Percentiles rank a stretch among this genome's conserved stretches.
These are phyloP conservation scores for Leccinum glutinopallens DNA, from an alignment of 1,284 basidiomycete genomes.

Conservation along the genomic window DNA sequence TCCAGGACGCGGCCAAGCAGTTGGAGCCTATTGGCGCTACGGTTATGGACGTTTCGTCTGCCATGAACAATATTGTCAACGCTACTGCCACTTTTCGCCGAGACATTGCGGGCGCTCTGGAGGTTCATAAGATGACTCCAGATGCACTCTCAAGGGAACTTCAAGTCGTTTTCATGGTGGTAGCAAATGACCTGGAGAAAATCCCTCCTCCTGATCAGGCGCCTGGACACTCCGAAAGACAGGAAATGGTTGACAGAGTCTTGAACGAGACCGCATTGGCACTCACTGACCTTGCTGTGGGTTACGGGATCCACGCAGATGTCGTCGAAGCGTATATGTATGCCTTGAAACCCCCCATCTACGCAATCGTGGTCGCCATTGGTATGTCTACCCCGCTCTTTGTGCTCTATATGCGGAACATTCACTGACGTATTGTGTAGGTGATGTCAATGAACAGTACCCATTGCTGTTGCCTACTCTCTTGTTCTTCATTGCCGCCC, in stretches of 20 bases:
- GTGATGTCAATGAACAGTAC: constrained; percentile 20
- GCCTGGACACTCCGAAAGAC: constrained; percentile 9
- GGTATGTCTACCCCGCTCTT: constrained; percentile 11
- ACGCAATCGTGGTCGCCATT: constrained; percentile 8
- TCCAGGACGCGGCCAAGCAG: background rate
- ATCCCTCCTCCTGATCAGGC: constrained; percentile 7
- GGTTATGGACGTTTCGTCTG: constrained; percentile 10
- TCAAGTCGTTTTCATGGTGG: constrained; percentile 5
- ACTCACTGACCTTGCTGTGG: constrained; percentile 2
- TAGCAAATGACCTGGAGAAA: constrained; percentile 1
- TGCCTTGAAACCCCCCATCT: constrained; percentile 3
- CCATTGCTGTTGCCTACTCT: constrained; percentile 15
- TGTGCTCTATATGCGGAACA: background rate
- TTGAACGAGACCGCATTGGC: constrained; percentile 3
- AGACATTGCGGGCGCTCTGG: constrained; percentile 11
- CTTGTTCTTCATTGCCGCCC: background rate
- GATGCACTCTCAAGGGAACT: constrained; percentile 10
- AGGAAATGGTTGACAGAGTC: constrained; percentile 9
- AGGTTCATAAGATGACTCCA: constrained; percentile 7
- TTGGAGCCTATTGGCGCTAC: constrained; percentile 8
- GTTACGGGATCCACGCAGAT: constrained; percentile 7
- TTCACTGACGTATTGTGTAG: constrained; percentile 8
- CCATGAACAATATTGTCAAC: constrained; percentile 15
- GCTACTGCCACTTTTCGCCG: constrained; percentile 17
- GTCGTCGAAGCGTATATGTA: constrained; percentile 5